These are phyloP conservation scores for Mycena pura DNA, from an alignment of 768 basidiomycete genomes.

Conservation along the genomic window DNA sequence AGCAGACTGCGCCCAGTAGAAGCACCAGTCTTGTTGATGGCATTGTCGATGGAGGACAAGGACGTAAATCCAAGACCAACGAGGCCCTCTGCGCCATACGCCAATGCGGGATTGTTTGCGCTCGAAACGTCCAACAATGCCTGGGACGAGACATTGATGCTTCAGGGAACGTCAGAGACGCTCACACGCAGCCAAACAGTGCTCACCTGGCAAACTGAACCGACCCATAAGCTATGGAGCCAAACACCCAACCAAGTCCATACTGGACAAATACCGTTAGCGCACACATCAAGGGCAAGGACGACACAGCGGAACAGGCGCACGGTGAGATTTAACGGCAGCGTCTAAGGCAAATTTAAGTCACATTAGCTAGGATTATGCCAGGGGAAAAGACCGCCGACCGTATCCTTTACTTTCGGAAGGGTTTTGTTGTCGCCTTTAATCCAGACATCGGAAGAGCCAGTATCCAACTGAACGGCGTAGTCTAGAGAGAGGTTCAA, in stretches of 20 bases:
- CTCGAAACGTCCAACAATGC: slow-evolving; percentile 69
- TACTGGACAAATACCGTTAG: slow-evolving; percentile 54
- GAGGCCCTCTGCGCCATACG: slow-evolving; percentile 75
- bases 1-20: slow-evolving; percentile 73
- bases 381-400: slow-evolving; percentile 37
- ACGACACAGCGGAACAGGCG: slow-evolving; percentile 27
- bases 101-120: slow-evolving; percentile 76
- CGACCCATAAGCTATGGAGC: slow-evolving; percentile 65
- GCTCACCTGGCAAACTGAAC: slow-evolving; percentile 76
- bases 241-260: slow-evolving; percentile 81
- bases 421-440: slow-evolving; percentile 53
- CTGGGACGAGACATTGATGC: slow-evolving; percentile 70
- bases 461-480: slow-evolving; percentile 82
- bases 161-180: slow-evolving; percentile 33
- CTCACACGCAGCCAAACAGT: neutral
- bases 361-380: slow-evolving; percentile 4
- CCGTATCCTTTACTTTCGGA: slow-evolving; percentile 56
- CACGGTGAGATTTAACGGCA: slow-evolving; percentile 69
- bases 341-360: slow-evolving; percentile 39
- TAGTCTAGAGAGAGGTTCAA: slow-evolving; percentile 54
- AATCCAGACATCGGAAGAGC: slow-evolving; percentile 85
- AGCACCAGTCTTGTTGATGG: slow-evolving; percentile 62
- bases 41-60: slow-evolving; percentile 73
- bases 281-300: too few relatives aligned
- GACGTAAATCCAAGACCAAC: slow-evolving; percentile 80